A percentile compares a stretch with the other conserved stretches of the same genome.
Evolutionary conservation across 805 yeast species (phyloP).

Genomic region (Komagataella phaffii): DNA sequence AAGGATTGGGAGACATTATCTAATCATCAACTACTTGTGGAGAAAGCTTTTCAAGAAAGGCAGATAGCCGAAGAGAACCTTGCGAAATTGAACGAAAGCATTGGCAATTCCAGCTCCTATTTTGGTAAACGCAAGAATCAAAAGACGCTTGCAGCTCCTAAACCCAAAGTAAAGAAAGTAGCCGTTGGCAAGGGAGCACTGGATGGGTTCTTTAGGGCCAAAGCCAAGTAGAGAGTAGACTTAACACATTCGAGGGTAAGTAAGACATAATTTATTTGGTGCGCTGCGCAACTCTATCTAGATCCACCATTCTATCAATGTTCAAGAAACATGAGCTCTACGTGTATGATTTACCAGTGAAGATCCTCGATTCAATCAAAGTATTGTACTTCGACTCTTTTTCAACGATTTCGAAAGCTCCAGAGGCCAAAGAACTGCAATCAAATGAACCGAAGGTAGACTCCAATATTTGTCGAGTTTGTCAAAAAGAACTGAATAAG

Average conservation of each 20-base stretch:
- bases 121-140: slow-evolving; percentile 9
- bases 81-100: slow-evolving; percentile 15
- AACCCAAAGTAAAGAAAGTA: slow-evolving; percentile 25
- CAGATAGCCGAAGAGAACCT: slow-evolving; percentile 18
- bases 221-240: not conserved
- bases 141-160: slow-evolving; percentile 13
- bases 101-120: slow-evolving; percentile 7
- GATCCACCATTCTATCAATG: not conserved
- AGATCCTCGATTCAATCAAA: slow-evolving; percentile 30
- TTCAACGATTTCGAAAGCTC: slow-evolving; percentile 21
- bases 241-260: not conserved
- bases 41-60: slow-evolving; percentile 8
- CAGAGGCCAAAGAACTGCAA: slow-evolving; percentile 6
- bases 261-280: not conserved
- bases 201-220: slow-evolving; percentile 45
- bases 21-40: slow-evolving; percentile 9
- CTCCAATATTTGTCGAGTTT: not conserved
- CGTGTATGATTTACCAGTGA: slow-evolving; percentile 29
- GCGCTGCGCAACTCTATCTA: not conserved
- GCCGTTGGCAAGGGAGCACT: slow-evolving; percentile 54
- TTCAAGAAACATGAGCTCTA: slow-evolving; percentile 22
- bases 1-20: slow-evolving; percentile 10
- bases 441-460: slow-evolving; percentile 7
- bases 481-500: not conserved
- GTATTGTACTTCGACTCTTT: slow-evolving; percentile 41